phyloP scores from a whole-genome alignment of 2,329 filamentous ascomycete species.

The Penicillium sp. region DNA sequence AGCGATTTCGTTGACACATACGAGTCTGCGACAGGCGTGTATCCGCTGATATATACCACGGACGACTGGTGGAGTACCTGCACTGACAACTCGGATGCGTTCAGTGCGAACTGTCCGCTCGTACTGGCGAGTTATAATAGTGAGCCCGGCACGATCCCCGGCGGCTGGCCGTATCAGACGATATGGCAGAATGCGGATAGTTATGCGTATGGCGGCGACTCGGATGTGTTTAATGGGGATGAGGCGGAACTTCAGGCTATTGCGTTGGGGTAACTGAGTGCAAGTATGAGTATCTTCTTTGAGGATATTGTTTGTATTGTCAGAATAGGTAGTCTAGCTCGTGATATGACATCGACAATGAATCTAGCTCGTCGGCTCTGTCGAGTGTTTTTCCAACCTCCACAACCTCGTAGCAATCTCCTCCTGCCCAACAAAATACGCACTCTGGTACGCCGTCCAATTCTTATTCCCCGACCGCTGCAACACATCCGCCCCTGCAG shows the following conservation, averaged over 20 bases:
- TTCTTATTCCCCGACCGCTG: slow-evolving; percentile 12
- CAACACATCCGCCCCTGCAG: slow-evolving; percentile 8
- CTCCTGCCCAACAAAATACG: slow-evolving; percentile 12
- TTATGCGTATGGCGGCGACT: slow-evolving; percentile 51
- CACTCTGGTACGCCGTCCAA: slow-evolving; percentile 13
- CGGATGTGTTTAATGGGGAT: slow-evolving; percentile 51
- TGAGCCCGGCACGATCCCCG: slow-evolving; percentile 44
- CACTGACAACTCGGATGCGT: slow-evolving; percentile 49
- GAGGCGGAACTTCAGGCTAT: slow-evolving; percentile 29
- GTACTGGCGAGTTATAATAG: slow-evolving; percentile 46
- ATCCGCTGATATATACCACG: slow-evolving; percentile 53
- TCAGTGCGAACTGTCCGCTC: slow-evolving; percentile 45
- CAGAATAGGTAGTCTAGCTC: no score
- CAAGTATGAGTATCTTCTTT: no score
- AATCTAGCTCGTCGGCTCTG: no score
- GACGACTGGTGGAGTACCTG: slow-evolving; percentile 54
- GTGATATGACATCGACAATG: no score
- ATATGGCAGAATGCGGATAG: slow-evolving; percentile 54
- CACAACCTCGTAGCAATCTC: slow-evolving; percentile 9
- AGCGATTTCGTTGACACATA: slow-evolving; percentile 52
- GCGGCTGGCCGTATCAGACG: slow-evolving; percentile 51
- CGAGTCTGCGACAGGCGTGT: slow-evolving; percentile 42
- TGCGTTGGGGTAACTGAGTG: slow-evolving; percentile 10
- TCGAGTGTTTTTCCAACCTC: background rate
- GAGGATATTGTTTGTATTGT: no score